phyloP scores from a whole-genome alignment of 768 basidiomycete species.

The Lentinus brumalis region DNA sequence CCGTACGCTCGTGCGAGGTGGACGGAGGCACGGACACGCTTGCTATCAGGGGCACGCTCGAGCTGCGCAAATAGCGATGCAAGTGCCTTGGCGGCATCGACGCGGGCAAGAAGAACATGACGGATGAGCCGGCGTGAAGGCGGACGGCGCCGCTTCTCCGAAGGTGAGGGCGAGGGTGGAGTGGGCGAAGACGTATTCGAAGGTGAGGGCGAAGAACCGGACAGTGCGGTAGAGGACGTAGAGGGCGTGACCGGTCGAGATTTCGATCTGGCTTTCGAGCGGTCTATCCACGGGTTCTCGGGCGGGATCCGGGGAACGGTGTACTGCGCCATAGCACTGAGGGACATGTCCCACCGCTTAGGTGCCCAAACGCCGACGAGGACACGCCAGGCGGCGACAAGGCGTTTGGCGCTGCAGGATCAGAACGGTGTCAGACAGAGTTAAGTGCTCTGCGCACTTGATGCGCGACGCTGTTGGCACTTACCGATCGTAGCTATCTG shows the following conservation, averaged over 20 bases:
- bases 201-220: conserved; percentile 7
- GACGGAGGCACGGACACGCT: conserved; percentile 49
- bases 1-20: conserved; percentile 51
- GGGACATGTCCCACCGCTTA: conserved; percentile 76
- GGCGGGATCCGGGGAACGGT: conserved; percentile 66
- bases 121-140: conserved; percentile 85
- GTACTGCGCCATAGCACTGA: conserved; percentile 73
- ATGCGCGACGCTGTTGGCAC: conserved; percentile 21
- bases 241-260: conserved; percentile 24
- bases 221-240: conserved; percentile 1
- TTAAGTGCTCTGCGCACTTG: neutral
- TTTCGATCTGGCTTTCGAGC: conserved; percentile 34
- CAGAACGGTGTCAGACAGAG: conserved; percentile 8
- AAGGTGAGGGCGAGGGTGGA: conserved; percentile 17
- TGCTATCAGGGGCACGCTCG: conserved; percentile 41
- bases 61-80: conserved; percentile 72
- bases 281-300: conserved; percentile 72
- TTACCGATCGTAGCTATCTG: conserved; percentile 81
- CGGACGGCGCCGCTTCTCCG: conserved; percentile 44
- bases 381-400: conserved; percentile 95
- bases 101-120: conserved; percentile 85
- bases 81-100: conserved; percentile 77
- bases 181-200: conserved; percentile 28
- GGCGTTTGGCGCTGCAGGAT: conserved; percentile 71
- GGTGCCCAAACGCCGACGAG: conserved; percentile 94